These are phyloP conservation scores for Candida michaelii DNA, from an alignment of 805 yeast species.

Conservation along the genomic window DNA sequence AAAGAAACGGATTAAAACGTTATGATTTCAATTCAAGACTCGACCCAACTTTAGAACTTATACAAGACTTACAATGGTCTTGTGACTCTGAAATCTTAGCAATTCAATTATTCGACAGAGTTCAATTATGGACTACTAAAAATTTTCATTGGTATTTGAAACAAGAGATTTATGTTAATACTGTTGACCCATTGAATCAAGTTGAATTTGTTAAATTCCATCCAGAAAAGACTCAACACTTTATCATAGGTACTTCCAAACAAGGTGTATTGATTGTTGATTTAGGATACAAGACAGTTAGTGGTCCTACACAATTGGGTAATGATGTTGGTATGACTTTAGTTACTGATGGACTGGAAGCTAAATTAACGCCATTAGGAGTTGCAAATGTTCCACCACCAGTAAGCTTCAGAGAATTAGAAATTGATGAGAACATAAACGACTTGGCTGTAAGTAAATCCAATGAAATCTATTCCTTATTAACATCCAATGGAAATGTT, in stretches of 20 bases:
- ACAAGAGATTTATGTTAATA: slow-evolving; percentile 56
- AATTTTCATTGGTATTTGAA: slow-evolving; percentile 96
- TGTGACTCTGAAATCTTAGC: slow-evolving; percentile 77
- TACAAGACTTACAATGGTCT: slow-evolving; percentile 72
- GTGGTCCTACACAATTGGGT: slow-evolving; percentile 71
- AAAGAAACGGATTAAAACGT: slow-evolving; percentile 89
- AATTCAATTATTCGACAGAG: slow-evolving; percentile 54
- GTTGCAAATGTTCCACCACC: slow-evolving; percentile 96
- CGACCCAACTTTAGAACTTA: slow-evolving; percentile 43
- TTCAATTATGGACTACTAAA: slow-evolving; percentile 89
- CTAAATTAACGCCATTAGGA: slow-evolving; percentile 77
- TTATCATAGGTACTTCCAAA: slow-evolving; percentile 60
- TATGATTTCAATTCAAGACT: slow-evolving; percentile 77
- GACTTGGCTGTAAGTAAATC: slow-evolving; percentile 65
- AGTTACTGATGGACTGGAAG: slow-evolving; percentile 74
- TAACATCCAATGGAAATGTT: slow-evolving; percentile 45
- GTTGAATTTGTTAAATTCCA: slow-evolving; percentile 68
- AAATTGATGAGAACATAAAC: slow-evolving; percentile 49
- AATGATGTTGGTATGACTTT: slow-evolving; percentile 74
- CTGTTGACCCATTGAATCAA: slow-evolving; percentile 24
- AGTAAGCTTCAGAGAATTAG: slow-evolving; percentile 67
- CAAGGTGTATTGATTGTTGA: slow-evolving; percentile 60
- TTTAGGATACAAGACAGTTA: slow-evolving; percentile 58
- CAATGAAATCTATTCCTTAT: slow-evolving; percentile 58
- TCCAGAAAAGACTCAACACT: slow-evolving; percentile 79